Evolutionary conservation across 805 yeast species (phyloP).

Genomic region (Debaryomyces hansenii): DNA sequence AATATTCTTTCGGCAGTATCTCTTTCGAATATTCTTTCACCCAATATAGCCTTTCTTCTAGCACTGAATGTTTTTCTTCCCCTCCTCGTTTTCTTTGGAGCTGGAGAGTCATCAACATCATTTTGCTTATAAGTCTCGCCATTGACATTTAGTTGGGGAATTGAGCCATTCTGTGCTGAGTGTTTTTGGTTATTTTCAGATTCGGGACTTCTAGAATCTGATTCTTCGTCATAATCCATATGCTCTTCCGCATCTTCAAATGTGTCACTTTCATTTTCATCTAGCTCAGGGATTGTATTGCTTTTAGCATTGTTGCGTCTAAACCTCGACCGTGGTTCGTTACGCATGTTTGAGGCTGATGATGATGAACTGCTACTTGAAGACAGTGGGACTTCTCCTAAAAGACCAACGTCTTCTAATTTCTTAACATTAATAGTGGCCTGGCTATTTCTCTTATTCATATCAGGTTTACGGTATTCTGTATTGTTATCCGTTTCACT

Average conservation of each 20-base stretch:
- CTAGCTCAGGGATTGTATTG: slow-evolving; percentile 1
- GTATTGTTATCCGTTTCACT: slow-evolving; percentile 6
- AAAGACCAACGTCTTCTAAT: slow-evolving; percentile 33
- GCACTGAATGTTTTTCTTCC: slow-evolving; percentile 39
- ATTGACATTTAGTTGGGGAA: no score
- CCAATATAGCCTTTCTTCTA: slow-evolving; percentile 33
- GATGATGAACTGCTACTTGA: slow-evolving; percentile 12
- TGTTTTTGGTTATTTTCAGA: neutral
- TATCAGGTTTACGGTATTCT: slow-evolving; percentile 1
- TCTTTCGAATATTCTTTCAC: slow-evolving; percentile 62
- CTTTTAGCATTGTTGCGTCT: neutral
- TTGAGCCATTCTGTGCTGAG: neutral
- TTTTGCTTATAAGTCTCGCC: no score
- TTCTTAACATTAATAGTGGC: slow-evolving; percentile 28
- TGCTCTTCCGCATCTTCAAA: neutral
- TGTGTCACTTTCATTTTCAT: slow-evolving; percentile 2
- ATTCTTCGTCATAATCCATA: neutral
- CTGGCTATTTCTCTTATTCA: slow-evolving; percentile 11
- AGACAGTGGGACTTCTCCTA: slow-evolving; percentile 35
- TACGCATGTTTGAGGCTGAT: neutral
- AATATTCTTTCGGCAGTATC: slow-evolving; percentile 75
- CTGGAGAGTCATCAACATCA: no score
- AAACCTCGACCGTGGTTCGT: no score
- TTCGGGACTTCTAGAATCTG: neutral
- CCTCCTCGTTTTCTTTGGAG: slow-evolving; percentile 24